phyloP scores from a whole-genome alignment of 2,329 filamentous ascomycete species.

The Phialocephala sp. region DNA sequence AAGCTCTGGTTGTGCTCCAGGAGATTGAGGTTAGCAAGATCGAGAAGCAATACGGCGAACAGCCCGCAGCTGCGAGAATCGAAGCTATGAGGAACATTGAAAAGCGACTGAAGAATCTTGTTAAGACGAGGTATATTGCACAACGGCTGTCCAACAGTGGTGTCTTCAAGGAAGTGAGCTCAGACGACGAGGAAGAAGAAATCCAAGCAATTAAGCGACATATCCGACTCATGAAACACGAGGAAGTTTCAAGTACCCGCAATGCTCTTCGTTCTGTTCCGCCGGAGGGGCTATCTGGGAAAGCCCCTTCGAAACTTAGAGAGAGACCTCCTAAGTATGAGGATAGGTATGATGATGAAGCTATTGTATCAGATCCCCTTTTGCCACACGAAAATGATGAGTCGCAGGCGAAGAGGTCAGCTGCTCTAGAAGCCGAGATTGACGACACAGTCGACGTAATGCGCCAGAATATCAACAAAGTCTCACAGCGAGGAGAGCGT shows the following conservation, averaged over 20 bases:
- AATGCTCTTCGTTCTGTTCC: not conserved
- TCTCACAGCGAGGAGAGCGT: slow-evolving; percentile 11
- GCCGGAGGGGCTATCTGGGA: not conserved
- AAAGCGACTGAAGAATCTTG: not conserved
- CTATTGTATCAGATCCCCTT: not conserved
- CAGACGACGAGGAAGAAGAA: not conserved
- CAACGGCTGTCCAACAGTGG: not conserved
- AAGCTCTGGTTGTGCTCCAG: not conserved
- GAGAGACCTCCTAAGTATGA: not conserved
- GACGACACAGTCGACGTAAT: slow-evolving; percentile 1
- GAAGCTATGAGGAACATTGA: not conserved
- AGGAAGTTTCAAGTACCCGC: not conserved
- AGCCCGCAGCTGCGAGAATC: not conserved
- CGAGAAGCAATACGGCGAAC: not conserved
- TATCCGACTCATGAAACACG: not conserved
- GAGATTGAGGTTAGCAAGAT: not conserved
- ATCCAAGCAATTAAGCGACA: not conserved
- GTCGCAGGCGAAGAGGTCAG: not conserved
- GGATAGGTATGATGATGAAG: not conserved
- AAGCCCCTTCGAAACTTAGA: not conserved
- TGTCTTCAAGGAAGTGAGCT: not conserved
- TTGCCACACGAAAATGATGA: not conserved
- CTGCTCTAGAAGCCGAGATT: slow-evolving; percentile 5
- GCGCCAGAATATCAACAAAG: slow-evolving; percentile 8
- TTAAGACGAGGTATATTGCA: not conserved